A percentile compares a stretch with the other conserved stretches of the same genome.
Conservation (phyloP, 2,329 filamentous ascomycete genomes). For the Aspergillus carbonarius region DNA sequence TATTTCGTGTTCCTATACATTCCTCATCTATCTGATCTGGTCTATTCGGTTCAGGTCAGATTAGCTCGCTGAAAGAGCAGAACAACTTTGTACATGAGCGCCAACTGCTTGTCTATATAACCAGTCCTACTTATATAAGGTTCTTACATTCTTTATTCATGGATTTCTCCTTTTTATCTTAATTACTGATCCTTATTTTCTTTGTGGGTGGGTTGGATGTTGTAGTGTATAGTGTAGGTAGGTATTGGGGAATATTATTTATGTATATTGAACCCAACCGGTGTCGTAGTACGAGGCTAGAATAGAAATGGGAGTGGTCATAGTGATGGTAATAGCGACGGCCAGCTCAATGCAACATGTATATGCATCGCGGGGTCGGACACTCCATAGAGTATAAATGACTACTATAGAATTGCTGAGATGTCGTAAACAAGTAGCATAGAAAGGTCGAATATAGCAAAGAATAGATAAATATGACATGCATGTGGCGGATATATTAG, state of each 20-base stretch:
- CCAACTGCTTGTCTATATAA: slow-evolving; percentile 15
- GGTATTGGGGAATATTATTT: not conserved
- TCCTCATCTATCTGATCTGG: not conserved
- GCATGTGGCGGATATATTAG: too few species aligned
- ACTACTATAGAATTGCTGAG: too few species aligned
- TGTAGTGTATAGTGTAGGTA: not conserved
- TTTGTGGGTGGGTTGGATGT: not conserved
- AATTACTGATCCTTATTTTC: not conserved
- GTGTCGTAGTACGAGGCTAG: not conserved
- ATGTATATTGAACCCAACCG: not conserved
- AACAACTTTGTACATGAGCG: slow-evolving; percentile 15
- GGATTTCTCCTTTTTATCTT: not conserved
- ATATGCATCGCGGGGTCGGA: not conserved
- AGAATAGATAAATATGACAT: too few species aligned
- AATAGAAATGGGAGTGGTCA: too few species aligned
- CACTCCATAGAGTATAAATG: too few species aligned
- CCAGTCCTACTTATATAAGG: not conserved
- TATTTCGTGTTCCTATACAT: not conserved
- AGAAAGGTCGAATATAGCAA: too few species aligned
- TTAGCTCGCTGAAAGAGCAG: not conserved
- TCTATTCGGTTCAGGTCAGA: not conserved
- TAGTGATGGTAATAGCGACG: too few species aligned
- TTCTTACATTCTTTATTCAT: not conserved
- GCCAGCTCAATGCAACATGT: not conserved
- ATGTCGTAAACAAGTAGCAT: too few species aligned